Percentiles rank a stretch among this genome's conserved stretches.
Evolutionary conservation across 352 stramenopile genomes (phyloP).

Genomic region (Phytophthora fragariaefolia): DNA sequence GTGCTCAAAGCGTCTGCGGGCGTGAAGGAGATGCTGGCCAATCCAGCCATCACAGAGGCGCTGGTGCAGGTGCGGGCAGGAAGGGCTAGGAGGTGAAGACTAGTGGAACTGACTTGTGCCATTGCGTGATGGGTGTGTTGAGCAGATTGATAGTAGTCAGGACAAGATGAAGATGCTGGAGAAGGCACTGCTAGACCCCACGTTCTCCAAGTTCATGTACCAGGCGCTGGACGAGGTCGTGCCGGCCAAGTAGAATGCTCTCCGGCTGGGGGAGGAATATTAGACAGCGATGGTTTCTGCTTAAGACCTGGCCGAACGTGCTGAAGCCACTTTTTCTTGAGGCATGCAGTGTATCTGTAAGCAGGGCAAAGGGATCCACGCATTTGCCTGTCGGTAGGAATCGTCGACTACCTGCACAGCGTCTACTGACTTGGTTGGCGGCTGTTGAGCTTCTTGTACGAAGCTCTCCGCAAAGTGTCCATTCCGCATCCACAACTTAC

Average conservation of each 20-base stretch:
- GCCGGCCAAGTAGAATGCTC: constrained; percentile 28
- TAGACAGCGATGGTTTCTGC: not conserved
- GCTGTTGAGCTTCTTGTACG: too few relatives aligned
- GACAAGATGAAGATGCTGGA: constrained; percentile 80
- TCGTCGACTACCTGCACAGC: too few relatives aligned
- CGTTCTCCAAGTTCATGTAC: constrained; percentile 85
- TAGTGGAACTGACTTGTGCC: not conserved
- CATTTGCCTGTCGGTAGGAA: too few relatives aligned
- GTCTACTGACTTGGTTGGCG: too few relatives aligned
- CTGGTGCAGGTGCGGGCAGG: constrained; percentile 52
- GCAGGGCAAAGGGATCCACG: too few relatives aligned
- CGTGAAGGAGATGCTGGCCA: constrained; percentile 52
- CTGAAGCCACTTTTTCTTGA: too few relatives aligned
- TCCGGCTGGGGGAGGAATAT: not conserved
- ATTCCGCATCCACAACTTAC: too few relatives aligned
- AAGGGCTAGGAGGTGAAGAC: too few relatives aligned
- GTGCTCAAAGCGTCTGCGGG: constrained; percentile 40
- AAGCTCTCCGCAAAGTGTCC: too few relatives aligned
- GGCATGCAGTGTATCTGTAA: too few relatives aligned
- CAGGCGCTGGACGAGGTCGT: constrained; percentile 68
- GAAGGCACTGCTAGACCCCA: constrained; percentile 73
- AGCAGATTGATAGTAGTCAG: constrained; percentile 67
- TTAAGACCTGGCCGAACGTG: too few relatives aligned
- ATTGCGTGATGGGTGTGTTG: constrained; percentile 4
- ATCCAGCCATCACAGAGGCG: constrained; percentile 54